Conservation (phyloP, 257 asterid species). For the Handroanthus guayacan region DNA sequence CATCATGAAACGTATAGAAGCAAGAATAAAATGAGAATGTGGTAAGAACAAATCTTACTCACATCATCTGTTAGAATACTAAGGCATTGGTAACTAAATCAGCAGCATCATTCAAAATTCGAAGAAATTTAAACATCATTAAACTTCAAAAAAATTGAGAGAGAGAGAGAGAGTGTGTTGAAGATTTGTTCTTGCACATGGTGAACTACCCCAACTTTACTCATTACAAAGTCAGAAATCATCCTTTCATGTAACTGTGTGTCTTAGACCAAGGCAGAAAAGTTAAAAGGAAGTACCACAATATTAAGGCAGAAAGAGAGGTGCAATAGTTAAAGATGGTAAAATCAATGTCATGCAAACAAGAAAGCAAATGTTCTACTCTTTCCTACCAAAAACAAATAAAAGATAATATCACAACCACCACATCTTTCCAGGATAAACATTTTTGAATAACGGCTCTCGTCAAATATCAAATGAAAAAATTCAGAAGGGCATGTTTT, state of each 20-base stretch:
- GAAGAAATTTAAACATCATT: no score
- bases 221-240: slow-evolving; percentile 14
- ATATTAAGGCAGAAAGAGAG: neutral
- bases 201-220: neutral
- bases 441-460: neutral
- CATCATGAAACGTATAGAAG: slow-evolving; percentile 14
- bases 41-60: slow-evolving; percentile 19
- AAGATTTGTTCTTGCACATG: neutral
- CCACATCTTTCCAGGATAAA: neutral
- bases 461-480: neutral
- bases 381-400: slow-evolving; percentile 8
- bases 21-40: neutral
- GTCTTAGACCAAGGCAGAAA: neutral
- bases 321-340: slow-evolving; percentile 8
- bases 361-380: neutral
- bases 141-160: neutral
- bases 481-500: neutral
- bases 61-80: neutral
- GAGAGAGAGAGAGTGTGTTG: neutral
- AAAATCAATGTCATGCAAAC: slow-evolving; percentile 5
- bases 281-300: slow-evolving; percentile 10
- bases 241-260: neutral
- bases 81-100: neutral
- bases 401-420: neutral
- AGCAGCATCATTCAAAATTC: neutral